Base-by-base conservation (phyloP, 179 eudicot species). In the Camellia oleifera region DNA sequence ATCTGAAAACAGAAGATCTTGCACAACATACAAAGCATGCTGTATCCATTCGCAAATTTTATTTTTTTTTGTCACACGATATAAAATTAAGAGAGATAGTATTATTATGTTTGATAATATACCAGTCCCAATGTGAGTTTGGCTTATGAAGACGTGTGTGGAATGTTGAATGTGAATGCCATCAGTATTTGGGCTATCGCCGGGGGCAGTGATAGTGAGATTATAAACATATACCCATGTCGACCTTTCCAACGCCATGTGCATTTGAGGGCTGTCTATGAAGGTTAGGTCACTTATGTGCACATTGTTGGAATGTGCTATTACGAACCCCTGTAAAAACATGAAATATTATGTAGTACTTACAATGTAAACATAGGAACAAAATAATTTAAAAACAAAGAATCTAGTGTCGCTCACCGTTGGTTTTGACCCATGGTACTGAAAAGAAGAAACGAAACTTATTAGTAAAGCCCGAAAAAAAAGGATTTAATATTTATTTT, bases 171-270 rank as follows among this genome's bases (percentile, higher is more conserved):
- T 40, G 56, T 89, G 89, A 32, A 91, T 91, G 11, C 94, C 92
- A 77, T 91, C 94, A 0, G 92, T 91, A 83, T 89, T 89, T 2
- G 89, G 91, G 64, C 89, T 89, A 15, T 82, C 57, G 40, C 14
- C 69, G 0, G 92, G 94, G 23, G 92, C 87, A 8, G n/a, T 61
- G 14, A 89, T 81, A 3, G 80, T 78, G 56, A 86, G 58, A 52
- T 79, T n/a, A 1, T 62, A 13, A 56, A 66, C 74, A 50, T 9
- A 0, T 26, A 75, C 15, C 11, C 42, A 14, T 18, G 44, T 7
- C 40, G 79, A 69, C 0, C 71, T 50, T 44, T 85, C 76, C 0
- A 85, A 48, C 4, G 53, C 80, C 42, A 85, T 61, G 58, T 85
- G 88, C 86, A 80, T 81, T 0, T 64, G 75, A 52, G 88, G 88